A percentile compares a stretch with the other conserved stretches of the same genome.
These are phyloP conservation scores for Harringtonia aguacate DNA, from an alignment of 2,329 filamentous ascomycete species.

Conservation along the genomic window DNA sequence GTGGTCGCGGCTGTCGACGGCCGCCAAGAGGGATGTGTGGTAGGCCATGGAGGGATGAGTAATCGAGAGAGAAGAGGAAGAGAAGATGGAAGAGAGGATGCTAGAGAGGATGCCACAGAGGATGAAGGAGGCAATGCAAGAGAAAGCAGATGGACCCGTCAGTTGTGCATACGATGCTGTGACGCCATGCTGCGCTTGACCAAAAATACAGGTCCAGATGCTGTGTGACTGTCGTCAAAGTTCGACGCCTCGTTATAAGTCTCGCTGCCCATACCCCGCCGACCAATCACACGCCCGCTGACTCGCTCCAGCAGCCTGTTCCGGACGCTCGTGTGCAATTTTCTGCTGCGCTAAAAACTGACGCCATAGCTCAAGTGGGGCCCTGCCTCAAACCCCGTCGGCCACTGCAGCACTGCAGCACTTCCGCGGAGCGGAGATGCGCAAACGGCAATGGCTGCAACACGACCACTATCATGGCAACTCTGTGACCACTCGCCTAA, in stretches of 20 bases:
- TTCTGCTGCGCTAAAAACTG: slow-evolving; percentile 9
- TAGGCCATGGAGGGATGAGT: neutral
- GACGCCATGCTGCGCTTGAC: too few species aligned
- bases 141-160: too few species aligned
- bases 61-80: neutral
- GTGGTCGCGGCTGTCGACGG: slow-evolving; percentile 58
- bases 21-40: slow-evolving; percentile 53
- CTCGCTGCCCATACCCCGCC: neutral
- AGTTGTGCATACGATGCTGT: too few species aligned
- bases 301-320: neutral
- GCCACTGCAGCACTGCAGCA: too few species aligned
- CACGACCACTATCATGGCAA: too few species aligned
- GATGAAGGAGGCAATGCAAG: neutral
- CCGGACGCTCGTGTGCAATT: neutral
- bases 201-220: too few species aligned
- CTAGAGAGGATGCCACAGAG: too few species aligned
- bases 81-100: neutral
- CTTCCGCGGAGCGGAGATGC: neutral
- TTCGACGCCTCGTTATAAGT: neutral
- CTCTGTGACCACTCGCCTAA: too few species aligned
- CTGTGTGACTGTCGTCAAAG: too few species aligned
- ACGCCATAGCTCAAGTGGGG: slow-evolving; percentile 11
- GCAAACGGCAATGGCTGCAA: too few species aligned
- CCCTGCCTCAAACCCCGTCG: neutral
- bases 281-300: slow-evolving; percentile 1